These are phyloP conservation scores for Sugiyamaella smithiae DNA, from an alignment of 805 yeast species.

Conservation along the genomic window DNA sequence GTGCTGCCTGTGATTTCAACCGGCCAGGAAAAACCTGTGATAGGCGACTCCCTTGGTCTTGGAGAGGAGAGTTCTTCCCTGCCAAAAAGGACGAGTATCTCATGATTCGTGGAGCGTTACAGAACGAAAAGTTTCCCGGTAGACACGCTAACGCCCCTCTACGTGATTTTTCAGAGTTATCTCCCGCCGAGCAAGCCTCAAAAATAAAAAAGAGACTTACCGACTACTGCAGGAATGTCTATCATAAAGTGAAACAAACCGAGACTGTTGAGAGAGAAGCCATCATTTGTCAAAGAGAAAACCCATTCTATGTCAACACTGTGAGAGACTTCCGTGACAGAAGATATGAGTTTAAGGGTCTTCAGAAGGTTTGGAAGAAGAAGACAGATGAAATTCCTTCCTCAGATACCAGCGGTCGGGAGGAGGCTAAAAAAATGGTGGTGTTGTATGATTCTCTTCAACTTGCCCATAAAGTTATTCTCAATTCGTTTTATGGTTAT, in stretches of 20 bases:
- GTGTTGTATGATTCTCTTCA: conserved; percentile 93
- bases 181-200: conserved; percentile 72
- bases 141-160: conserved; percentile 32
- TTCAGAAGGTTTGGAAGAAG: conserved; percentile 92
- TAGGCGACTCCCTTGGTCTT: conserved; percentile 88
- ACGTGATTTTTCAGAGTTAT: conserved; percentile 65
- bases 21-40: conserved; percentile 94
- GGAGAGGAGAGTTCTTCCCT: conserved; percentile 97
- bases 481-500: conserved; percentile 95
- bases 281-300: conserved; percentile 94
- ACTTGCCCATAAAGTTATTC: conserved; percentile 93
- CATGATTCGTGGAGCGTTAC: conserved; percentile 81
- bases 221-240: conserved; percentile 82
- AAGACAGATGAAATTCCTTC: conserved; percentile 55
- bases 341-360: conserved; percentile 90
- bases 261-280: conserved; percentile 88
- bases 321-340: conserved; percentile 94
- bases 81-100: conserved; percentile 87
- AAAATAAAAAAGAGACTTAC: conserved; percentile 72
- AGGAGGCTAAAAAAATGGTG: conserved; percentile 92
- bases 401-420: conserved; percentile 58
- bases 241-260: conserved; percentile 75
- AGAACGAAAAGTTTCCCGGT: conserved; percentile 72
- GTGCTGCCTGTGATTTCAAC: conserved; percentile 97
- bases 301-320: conserved; percentile 93